A percentile compares a stretch with the other conserved stretches of the same genome.
Evolutionary conservation across 2,329 filamentous ascomycete species (phyloP).

Genomic region (Neoscytalidium dimidiatum): DNA sequence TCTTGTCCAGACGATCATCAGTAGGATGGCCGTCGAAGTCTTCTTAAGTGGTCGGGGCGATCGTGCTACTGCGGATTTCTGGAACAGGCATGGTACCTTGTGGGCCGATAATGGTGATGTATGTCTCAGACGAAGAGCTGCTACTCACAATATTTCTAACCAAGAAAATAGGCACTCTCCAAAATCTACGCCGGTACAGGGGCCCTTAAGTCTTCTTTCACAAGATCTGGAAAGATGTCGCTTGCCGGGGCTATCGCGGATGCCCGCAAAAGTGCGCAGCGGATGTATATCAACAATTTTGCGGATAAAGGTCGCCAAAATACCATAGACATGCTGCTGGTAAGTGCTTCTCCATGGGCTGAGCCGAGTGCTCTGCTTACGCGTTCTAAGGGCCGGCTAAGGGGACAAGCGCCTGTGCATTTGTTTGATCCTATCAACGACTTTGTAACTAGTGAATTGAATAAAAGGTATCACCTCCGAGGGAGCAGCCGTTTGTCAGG

Average conservation of each 20-base stretch:
- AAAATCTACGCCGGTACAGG: slow-evolving; percentile 97
- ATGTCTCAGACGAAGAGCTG: neutral
- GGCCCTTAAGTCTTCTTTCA: slow-evolving; percentile 93
- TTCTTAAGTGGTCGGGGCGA: slow-evolving; percentile 76
- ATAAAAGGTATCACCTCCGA: slow-evolving; percentile 46
- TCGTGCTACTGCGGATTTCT: slow-evolving; percentile 75
- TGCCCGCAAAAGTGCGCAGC: slow-evolving; percentile 87
- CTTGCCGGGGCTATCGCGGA: slow-evolving; percentile 92
- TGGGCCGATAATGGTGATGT: slow-evolving; percentile 97
- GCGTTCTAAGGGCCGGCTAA: slow-evolving; percentile 62
- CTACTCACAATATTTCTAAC: neutral
- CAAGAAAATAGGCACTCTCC: slow-evolving; percentile 59
- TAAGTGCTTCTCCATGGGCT: neutral
- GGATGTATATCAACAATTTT: slow-evolving; percentile 97
- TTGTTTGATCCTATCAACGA: slow-evolving; percentile 95
- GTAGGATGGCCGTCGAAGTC: slow-evolving; percentile 84
- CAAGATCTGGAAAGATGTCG: slow-evolving; percentile 92
- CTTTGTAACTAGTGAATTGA: slow-evolving; percentile 76
- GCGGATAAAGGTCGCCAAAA: slow-evolving; percentile 89
- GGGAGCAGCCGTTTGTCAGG: neutral
- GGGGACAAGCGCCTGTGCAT: slow-evolving; percentile 80
- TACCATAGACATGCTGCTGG: slow-evolving; percentile 87
- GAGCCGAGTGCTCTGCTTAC: neutral
- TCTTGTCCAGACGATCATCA: slow-evolving; percentile 92
- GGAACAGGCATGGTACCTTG: slow-evolving; percentile 85